Conservation (phyloP, 2,329 filamentous ascomycete genomes). For the Aspergillus melleus region DNA sequence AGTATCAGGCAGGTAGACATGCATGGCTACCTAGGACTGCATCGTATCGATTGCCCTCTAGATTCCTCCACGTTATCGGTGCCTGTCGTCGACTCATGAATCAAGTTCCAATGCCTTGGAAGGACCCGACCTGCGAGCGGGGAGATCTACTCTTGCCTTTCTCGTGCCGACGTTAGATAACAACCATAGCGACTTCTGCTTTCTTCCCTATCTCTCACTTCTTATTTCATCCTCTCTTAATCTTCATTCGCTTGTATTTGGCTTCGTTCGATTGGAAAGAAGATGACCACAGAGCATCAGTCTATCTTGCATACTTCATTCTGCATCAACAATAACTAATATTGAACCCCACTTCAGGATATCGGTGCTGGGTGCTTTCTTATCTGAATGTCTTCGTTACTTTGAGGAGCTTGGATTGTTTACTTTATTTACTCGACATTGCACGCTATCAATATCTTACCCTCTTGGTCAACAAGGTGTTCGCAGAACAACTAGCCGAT, state of each 20-base stretch:
- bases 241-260: background rate
- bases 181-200: background rate
- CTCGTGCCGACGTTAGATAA: background rate
- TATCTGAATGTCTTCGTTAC: background rate
- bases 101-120: too few relatives aligned
- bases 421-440: background rate
- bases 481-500: background rate
- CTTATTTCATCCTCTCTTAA: background rate
- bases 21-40: too few relatives aligned
- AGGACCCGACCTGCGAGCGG: conserved; percentile 2
- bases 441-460: background rate
- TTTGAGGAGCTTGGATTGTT: background rate
- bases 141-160: conserved; percentile 8
- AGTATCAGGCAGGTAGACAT: too few relatives aligned
- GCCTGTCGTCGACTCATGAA: too few relatives aligned
- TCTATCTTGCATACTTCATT: background rate
- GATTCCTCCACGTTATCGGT: too few relatives aligned
- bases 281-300: background rate
- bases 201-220: background rate
- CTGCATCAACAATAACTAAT: background rate
- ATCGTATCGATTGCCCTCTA: too few relatives aligned
- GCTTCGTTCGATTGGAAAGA: background rate
- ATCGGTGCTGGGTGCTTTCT: background rate
- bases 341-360: background rate
- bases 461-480: background rate